Conservation (phyloP, 2,329 filamentous ascomycete genomes). For the Aureobasidium sp. region DNA sequence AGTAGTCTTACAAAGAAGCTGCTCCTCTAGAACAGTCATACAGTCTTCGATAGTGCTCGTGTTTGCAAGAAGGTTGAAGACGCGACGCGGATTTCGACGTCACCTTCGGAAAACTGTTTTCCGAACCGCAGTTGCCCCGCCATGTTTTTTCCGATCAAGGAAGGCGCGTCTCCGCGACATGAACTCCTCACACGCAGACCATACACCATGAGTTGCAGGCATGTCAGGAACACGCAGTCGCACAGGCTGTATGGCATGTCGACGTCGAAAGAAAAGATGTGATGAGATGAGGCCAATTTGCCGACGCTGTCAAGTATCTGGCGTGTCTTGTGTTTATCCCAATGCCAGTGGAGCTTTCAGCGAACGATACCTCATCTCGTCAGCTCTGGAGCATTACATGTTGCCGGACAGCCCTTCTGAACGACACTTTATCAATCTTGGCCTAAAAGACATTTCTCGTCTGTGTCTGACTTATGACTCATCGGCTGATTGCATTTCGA, state of each 20-base stretch:
- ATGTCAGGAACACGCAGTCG: constrained; percentile 3
- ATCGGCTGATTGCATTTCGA: neutral
- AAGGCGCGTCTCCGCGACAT: neutral
- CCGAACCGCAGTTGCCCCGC: neutral
- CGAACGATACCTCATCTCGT: neutral
- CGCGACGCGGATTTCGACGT: neutral
- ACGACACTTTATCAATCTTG: neutral
- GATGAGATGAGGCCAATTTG: neutral
- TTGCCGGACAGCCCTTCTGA: neutral
- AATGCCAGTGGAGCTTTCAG: neutral
- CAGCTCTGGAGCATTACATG: neutral
- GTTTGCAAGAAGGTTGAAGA: neutral
- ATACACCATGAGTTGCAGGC: neutral
- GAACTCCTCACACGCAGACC: neutral
- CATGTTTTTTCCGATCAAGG: neutral
- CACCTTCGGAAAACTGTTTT: neutral
- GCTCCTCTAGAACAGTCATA: neutral
- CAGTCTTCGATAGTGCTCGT: neutral
- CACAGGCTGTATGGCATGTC: neutral
- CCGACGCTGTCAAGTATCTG: neutral
- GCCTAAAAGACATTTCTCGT: neutral
- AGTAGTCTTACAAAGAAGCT: too few species aligned
- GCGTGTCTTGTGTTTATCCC: neutral
- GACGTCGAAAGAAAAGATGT: constrained; percentile 2
- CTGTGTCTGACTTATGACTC: neutral